Conservation (phyloP, 306 rosid species). For the Vachellia pachyceras region DNA sequence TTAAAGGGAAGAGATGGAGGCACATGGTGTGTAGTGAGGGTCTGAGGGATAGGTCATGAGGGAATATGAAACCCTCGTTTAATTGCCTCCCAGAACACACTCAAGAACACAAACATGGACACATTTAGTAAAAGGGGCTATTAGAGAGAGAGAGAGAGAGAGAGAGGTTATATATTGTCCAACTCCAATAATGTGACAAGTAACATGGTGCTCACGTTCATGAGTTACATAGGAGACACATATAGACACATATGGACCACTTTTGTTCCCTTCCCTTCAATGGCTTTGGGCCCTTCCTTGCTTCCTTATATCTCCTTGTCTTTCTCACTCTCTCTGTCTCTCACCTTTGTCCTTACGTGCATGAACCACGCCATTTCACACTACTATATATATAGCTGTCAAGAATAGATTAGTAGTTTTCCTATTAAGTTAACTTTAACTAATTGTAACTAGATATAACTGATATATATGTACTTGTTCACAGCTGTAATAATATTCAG, state of each 20-base stretch:
- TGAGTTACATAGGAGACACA: slow-evolving; percentile 47
- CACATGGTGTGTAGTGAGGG: slow-evolving; percentile 82
- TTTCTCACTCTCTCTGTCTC: background rate
- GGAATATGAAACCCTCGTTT: slow-evolving; percentile 83
- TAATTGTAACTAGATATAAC: too few species aligned
- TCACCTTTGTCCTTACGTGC: background rate
- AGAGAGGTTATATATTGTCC: too few species aligned
- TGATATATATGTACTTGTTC: too few species aligned
- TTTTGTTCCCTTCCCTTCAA: slow-evolving; percentile 56
- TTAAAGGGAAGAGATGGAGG: slow-evolving; percentile 31
- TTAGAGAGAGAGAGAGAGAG: slow-evolving; percentile 17
- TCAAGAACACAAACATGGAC: slow-evolving; percentile 44
- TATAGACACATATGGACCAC: slow-evolving; percentile 54
- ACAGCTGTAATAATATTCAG: too few species aligned
- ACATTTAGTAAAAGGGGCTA: slow-evolving; percentile 55
- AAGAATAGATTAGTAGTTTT: too few species aligned
- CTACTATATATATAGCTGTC: background rate
- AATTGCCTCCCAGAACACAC: slow-evolving; percentile 60
- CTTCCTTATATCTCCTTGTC: background rate
- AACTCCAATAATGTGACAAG: slow-evolving; percentile 64
- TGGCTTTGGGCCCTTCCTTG: slow-evolving; percentile 48
- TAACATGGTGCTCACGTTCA: slow-evolving; percentile 86
- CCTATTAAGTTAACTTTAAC: too few species aligned
- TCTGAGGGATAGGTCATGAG: slow-evolving; percentile 52
- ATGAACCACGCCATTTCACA: slow-evolving; percentile 37